Evolutionary conservation across 1,139 yeast genomes (phyloP).

Genomic region (Yamadazyma sp.): DNA sequence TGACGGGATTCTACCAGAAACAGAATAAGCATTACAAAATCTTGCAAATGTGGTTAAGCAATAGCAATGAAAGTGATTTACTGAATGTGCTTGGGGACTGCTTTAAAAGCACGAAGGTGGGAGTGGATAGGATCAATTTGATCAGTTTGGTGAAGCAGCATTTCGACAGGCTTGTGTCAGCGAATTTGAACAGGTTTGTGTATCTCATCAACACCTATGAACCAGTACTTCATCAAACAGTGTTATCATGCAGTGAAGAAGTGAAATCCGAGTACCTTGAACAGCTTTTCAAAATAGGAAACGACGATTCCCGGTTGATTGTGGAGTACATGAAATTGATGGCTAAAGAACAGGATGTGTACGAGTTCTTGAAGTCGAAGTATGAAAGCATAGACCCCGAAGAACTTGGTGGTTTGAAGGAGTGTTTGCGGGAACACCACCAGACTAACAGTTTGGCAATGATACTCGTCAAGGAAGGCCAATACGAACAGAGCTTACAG

Average conservation of each 20-base stretch:
- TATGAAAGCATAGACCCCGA: conserved; percentile 9
- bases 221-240: conserved; percentile 38
- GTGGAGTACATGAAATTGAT: conserved; percentile 5
- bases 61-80: conserved; percentile 4
- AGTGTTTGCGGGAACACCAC: conserved; percentile 23
- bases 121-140: conserved; percentile 34
- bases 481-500: conserved; percentile 28
- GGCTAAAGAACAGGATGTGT: not conserved
- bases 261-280: conserved; percentile 29
- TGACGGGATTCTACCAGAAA: conserved; percentile 55
- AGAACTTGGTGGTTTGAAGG: conserved; percentile 16
- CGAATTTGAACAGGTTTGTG: conserved; percentile 38
- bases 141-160: conserved; percentile 33
- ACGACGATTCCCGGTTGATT: conserved; percentile 18
- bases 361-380: conserved; percentile 4
- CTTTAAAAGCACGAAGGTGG: conserved; percentile 28
- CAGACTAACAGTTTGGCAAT: conserved; percentile 33
- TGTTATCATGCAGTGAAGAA: conserved; percentile 28
- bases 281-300: conserved; percentile 15
- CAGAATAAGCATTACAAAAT: conserved; percentile 56
- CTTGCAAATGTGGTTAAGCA: conserved; percentile 34
- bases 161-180: conserved; percentile 35
- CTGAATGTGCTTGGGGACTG: conserved; percentile 36
- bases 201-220: conserved; percentile 33
- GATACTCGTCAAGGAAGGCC: conserved; percentile 21